Evolutionary conservation across 2,329 filamentous ascomycete genomes (phyloP), one percentile per base, ranked within the genome.

Genomic region (Diaporthe nobilis): DNA sequence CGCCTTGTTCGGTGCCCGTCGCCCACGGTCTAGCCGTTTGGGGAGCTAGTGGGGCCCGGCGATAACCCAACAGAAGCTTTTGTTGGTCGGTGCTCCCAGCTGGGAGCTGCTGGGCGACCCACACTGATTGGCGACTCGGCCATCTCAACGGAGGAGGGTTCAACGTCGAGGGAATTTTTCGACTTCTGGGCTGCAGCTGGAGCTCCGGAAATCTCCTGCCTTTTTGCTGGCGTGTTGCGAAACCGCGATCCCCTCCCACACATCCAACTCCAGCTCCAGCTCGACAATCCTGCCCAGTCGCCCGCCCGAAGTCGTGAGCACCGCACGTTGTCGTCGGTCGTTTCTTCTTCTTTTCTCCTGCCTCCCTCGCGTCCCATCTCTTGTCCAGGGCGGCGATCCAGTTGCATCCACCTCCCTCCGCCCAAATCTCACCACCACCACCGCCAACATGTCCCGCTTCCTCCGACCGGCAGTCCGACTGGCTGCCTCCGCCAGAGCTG

Each of bases 391-490:
- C n/a, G 42, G 28, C 72, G 71, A 55, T 53, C 25, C 63, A 58
- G 70, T 73, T 68, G 65, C 72, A 68, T 57, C 73, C 60, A 60
- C 60, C 73, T 73, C 79, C 49, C 39, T 37, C 28, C 25, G 53
- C 13, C 53, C 61, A n/a, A 44, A 47, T 34, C 61, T 63, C 73
- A 71, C 55, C 63, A 61, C 44, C 73, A 31, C 25, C 44, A 74
- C 58, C 71, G 72, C 65, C 74, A 79, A 71, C 75, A 87, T 88
- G 86, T 87, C 86, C 80, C 85, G 86, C 80, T 87, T 85, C 79
- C 83, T 87, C 78, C 86, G 86, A 81, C 85, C 86, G 73, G 85
- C 85, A 73, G 80, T 81, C 82, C 83, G 86, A 72, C 80, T 87
- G 81, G 86, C 86, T 79, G 81, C 84, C 76, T 83, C 85, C 25